Conservation (phyloP, 1,139 yeast species). For the Nakaseomyces delphensis region DNA sequence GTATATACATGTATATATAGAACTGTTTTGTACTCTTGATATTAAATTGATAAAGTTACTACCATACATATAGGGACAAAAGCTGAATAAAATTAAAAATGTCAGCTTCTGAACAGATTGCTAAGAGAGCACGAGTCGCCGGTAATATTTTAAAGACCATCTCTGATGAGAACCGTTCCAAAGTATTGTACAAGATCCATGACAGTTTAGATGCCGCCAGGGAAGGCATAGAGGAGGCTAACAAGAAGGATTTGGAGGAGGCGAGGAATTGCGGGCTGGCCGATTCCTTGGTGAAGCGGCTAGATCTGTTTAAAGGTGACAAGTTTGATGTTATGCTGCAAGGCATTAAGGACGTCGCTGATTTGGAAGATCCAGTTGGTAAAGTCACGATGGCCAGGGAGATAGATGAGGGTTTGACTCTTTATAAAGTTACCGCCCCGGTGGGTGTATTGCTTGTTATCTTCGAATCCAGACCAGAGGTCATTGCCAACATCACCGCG, state of each 20-base stretch:
- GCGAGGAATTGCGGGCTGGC: slow-evolving; percentile 56
- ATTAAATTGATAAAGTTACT: neutral
- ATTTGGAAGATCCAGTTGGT: slow-evolving; percentile 84
- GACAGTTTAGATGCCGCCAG: slow-evolving; percentile 54
- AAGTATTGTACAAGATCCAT: slow-evolving; percentile 63
- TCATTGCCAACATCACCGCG: slow-evolving; percentile 94
- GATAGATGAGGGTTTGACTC: slow-evolving; percentile 76
- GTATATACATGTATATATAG: no score
- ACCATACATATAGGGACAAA: neutral
- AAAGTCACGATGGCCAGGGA: slow-evolving; percentile 71
- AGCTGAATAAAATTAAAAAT: neutral
- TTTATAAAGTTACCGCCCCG: slow-evolving; percentile 82
- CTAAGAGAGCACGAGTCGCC: slow-evolving; percentile 68
- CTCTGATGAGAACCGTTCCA: slow-evolving; percentile 61
- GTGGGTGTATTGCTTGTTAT: slow-evolving; percentile 89
- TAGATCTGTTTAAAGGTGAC: slow-evolving; percentile 72
- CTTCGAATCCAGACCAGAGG: slow-evolving; percentile 96
- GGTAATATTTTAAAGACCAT: slow-evolving; percentile 74
- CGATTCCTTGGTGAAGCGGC: slow-evolving; percentile 64
- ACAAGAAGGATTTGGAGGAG: slow-evolving; percentile 59
- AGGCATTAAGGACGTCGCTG: slow-evolving; percentile 87
- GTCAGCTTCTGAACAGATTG: slow-evolving; percentile 43
- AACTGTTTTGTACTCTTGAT: neutral
- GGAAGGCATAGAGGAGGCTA: slow-evolving; percentile 59
- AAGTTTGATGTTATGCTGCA: slow-evolving; percentile 91